Evolutionary conservation across 164 flowering plant species (phyloP), one percentile per base, ranked within the genome.

Genomic region (Stephania japonica): DNA sequence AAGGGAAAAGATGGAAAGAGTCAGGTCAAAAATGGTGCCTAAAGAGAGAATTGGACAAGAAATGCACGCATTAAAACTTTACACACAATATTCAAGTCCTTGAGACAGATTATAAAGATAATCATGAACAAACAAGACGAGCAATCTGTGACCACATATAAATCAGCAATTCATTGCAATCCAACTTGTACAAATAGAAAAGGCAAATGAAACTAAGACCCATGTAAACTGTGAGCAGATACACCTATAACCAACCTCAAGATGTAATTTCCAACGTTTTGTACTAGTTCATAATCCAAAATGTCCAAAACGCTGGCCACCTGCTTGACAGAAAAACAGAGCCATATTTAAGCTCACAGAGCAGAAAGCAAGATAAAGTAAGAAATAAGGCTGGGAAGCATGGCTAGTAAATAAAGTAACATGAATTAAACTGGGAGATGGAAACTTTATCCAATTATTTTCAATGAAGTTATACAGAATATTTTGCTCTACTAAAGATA

Each of bases 261-360:
- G 70, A 94, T 86, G 83, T 87, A 92, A 79, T 86, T 76, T 80
- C 98, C 98, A 65, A 95, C 91, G 84, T 82, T 79, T 71, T 81
- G 78, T 71, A 85, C 80, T 44, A 95, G 86, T 71, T 87, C 92
- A 73, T 80, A 59, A 79, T 91, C 97, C 89, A 92, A 82, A 80
- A 95, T 90, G 80, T 89, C 90, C 74, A 95, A 78, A 69, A 92
- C 71, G 81, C 96, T 92, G 41, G 99, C 99, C 73, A 91, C 97
- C 98, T 93, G 84, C 18, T 73, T 25, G 62, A 25, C 70, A 74
- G 68, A 71, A 7, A 53, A 69, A 25, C 63, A 14, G 41, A 47
- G 42, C 47, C 72, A 70, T 73, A 12, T 19, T 19, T 27, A 69
- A 74, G 23, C 26, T 42, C 23, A 53, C 25, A 70, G 12, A 27